Base-by-base conservation (phyloP, 768 basidiomycete genomes). In the Termitomyces sp. region DNA sequence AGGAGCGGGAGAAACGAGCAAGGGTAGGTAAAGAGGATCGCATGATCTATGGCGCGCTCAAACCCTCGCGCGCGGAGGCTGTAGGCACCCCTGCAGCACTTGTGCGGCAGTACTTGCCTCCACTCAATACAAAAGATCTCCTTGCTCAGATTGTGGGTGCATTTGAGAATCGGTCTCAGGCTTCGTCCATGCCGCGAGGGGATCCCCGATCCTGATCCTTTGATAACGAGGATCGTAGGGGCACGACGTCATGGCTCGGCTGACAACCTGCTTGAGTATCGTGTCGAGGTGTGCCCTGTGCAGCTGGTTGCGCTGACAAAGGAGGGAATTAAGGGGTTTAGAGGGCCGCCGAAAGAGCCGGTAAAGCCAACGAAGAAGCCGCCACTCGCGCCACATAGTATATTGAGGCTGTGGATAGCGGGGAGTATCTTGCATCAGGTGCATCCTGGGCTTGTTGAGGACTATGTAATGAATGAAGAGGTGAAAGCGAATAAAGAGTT, bases 341-440 rank as follows among this genome's bases (percentile, higher is more conserved):
- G 27, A n/a, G 16, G 16, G 27, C 46, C 46, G 18, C 46, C 16
- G 26, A 26, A n/a, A 12, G 26, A 16, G 44, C 46, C 26, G 27
- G 5, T 9, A n/a, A 46, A n/a, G 9, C 46, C 8, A 9, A 29
- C 9, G 27, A 73, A 70, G 52, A 69, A 74, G 24, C 69, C 75
- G 10, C 68, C 71, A 14, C 76, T 77, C 36, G 58, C 63, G 46
- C 79, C 80, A 0, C 73, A 75, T 14, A 75, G 73, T 48, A 69
- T 73, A 16, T 63, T 84, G 39, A 72, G 77, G 31, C 64, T 87
- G 32, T 90, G 88, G 89, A 70, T 90, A 43, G 83, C 87, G 0
- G 86, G 80, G 4, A 76, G 71, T 41, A 80, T 91, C 68, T 69
- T 90, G 53, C 68, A 70, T 22, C 68, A 76, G 13, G 84, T 79